A percentile compares a stretch with the other conserved stretches of the same genome.
Conservation (phyloP, 2,329 filamentous ascomycete genomes). For the Amauroascus verrucosus region DNA sequence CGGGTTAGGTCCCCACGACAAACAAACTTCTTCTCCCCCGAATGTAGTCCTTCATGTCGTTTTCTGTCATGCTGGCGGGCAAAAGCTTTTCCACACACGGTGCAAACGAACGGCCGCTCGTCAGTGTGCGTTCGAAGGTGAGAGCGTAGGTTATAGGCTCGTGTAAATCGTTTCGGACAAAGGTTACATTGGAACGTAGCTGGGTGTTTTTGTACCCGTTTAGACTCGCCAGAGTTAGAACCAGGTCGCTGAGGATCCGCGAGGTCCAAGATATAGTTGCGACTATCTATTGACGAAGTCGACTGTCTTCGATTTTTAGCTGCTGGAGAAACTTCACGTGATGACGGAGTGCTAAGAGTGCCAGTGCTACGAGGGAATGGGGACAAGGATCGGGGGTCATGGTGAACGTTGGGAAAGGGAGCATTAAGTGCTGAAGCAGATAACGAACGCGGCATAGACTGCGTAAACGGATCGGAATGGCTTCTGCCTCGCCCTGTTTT, state of each 20-base stretch:
- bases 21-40: constrained; percentile 96
- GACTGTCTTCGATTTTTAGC: constrained; percentile 36
- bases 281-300: constrained; percentile 44
- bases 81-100: constrained; percentile 93
- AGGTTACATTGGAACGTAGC: constrained; percentile 91
- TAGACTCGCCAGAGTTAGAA: constrained; percentile 50
- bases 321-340: constrained; percentile 37
- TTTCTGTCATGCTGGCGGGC: constrained; percentile 95
- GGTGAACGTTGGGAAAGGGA: constrained; percentile 16
- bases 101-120: constrained; percentile 93
- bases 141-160: constrained; percentile 91
- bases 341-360: constrained; percentile 33
- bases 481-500: constrained; percentile 45
- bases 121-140: constrained; percentile 95
- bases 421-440: constrained; percentile 27
- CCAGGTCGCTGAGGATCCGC: constrained; percentile 78
- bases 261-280: constrained; percentile 77
- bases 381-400: constrained; percentile 36
- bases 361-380: constrained; percentile 29
- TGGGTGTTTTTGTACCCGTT: constrained; percentile 92
- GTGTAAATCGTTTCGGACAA: constrained; percentile 90
- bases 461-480: constrained; percentile 52
- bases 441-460: constrained; percentile 33
- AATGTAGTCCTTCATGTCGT: constrained; percentile 89
- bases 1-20: constrained; percentile 84